Conservation (phyloP, 2,329 filamentous ascomycete genomes). For the Truncatella angustata region DNA sequence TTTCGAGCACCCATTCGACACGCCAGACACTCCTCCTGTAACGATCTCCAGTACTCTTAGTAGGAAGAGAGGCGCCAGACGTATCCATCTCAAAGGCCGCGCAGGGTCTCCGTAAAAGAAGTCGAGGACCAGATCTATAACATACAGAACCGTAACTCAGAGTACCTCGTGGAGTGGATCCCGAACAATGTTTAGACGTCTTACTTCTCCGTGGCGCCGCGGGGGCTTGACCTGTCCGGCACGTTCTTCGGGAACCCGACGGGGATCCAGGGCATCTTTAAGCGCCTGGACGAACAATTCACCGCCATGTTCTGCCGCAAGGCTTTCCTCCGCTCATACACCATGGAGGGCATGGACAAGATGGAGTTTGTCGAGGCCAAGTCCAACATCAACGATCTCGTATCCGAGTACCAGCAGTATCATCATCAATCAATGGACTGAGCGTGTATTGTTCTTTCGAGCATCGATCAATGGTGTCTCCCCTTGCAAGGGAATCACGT, state of each 20-base stretch:
- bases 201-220: conserved; percentile 96
- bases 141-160: conserved; percentile 99
- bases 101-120: conserved; percentile 99
- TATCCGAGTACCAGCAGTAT: conserved; percentile 99
- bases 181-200: conserved; percentile 99
- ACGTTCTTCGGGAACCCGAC: conserved; percentile 99
- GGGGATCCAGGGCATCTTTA: conserved; percentile 99
- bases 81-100: too few species aligned
- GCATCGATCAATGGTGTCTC: too few species aligned
- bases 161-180: conserved; percentile 99
- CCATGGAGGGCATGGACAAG: conserved; percentile 99
- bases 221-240: conserved; percentile 97
- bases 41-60: too few species aligned
- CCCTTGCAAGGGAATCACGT: too few species aligned
- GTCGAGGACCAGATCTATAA: conserved; percentile 99
- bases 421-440: too few species aligned
- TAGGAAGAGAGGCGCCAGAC: too few species aligned
- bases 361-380: conserved; percentile 99
- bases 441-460: too few species aligned
- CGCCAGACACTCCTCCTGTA: too few species aligned
- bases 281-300: conserved; percentile 99
- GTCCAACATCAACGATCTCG: conserved; percentile 99
- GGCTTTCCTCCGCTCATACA: conserved; percentile 99
- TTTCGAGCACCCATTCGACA: too few species aligned
- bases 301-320: conserved; percentile 99